Conservation (phyloP, 1,284 basidiomycete genomes). For the Ganoderma multipileum region DNA sequence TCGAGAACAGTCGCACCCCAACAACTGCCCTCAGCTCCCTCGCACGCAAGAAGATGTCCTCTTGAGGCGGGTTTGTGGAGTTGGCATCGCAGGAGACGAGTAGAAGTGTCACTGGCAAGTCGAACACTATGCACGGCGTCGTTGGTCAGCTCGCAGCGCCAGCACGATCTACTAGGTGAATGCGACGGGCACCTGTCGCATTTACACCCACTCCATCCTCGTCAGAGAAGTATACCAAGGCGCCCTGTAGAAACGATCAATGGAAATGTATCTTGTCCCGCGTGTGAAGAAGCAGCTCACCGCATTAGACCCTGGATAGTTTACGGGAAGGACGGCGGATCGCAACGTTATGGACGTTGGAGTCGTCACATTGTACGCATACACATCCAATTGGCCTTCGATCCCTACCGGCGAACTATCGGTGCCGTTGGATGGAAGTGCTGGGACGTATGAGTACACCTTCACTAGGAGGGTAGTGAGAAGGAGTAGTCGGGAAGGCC, state of each 20-base stretch:
- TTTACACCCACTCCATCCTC: neutral
- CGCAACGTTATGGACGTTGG: neutral
- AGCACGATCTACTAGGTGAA: neutral
- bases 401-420: neutral
- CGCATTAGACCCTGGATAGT: neutral
- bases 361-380: neutral
- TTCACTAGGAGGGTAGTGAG: neutral
- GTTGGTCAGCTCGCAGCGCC: neutral
- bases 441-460: neutral
- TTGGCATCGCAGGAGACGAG: neutral
- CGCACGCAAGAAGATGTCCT: neutral
- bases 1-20: neutral
- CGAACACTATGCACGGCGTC: neutral
- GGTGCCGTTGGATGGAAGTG: neutral
- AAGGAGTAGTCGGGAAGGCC: neutral
- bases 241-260: neutral
- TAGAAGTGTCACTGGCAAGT: neutral
- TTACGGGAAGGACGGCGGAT: neutral
- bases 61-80: neutral
- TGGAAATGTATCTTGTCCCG: neutral
- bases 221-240: neutral
- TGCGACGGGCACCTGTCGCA: neutral
- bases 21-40: neutral
- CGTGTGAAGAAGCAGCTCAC: neutral
- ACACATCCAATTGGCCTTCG: neutral